These are phyloP conservation scores for Flaveria bidentis DNA, from an alignment of 129 eudicot species.

Conservation along the genomic window DNA sequence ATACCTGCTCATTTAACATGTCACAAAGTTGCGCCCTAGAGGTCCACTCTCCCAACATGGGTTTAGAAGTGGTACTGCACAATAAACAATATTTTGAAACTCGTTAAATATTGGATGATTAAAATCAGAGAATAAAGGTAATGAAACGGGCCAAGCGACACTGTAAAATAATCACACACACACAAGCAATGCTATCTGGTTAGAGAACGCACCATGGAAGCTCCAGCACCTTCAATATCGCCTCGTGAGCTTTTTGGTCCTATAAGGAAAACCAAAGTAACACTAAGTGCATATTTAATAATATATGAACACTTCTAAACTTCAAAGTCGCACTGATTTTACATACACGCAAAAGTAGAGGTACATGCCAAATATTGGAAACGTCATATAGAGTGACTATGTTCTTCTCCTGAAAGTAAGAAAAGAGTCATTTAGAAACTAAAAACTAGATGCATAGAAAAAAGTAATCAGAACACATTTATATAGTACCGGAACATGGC, in stretches of 20 bases:
- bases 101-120: not conserved
- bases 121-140: not conserved
- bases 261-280: conserved; percentile 15
- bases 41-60: conserved; percentile 53
- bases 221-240: conserved; percentile 54
- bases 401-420: conserved; percentile 43
- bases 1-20: conserved; percentile 46
- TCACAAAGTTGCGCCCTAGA: conserved; percentile 48
- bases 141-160: not conserved
- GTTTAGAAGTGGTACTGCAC: conserved; percentile 33
- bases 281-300: not conserved
- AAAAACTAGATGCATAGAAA: not conserved
- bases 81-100: conserved; percentile 10
- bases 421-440: conserved; percentile 2
- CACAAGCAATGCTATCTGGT: not conserved
- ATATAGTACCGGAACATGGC: conserved; percentile 84
- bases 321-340: not conserved
- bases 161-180: not conserved
- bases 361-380: conserved; percentile 61
- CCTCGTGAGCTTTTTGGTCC: conserved; percentile 72
- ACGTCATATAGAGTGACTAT: conserved; percentile 55
- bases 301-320: not conserved
- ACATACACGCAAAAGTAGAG: conserved; percentile 61
- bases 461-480: not conserved
- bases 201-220: conserved; percentile 44